Percentiles rank a stretch among this genome's conserved stretches.
phyloP scores from a whole-genome alignment of 371 early-diverging fungal species.

The Blastocladiella emersonii region DNA sequence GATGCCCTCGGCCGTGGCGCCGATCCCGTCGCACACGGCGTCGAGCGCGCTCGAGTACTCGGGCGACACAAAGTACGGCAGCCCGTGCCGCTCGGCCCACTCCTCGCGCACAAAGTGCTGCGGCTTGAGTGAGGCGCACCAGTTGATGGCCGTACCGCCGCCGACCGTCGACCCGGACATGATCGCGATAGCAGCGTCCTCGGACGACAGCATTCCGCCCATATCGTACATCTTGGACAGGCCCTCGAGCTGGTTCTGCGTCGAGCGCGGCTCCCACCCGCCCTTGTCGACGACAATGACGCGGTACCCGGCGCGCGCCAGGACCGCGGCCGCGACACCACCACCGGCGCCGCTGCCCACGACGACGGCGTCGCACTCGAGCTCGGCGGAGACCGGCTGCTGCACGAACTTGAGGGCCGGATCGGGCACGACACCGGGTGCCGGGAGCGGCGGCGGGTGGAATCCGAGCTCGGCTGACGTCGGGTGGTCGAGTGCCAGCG shows the following conservation, averaged over 20 bases:
- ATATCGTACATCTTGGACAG: slow-evolving; percentile 34
- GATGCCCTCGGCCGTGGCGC: slow-evolving; percentile 33
- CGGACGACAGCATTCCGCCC: slow-evolving; percentile 24
- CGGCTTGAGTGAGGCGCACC: slow-evolving; percentile 49
- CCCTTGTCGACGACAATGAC: slow-evolving; percentile 63
- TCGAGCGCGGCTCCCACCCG: slow-evolving; percentile 29
- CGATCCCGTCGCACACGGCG: slow-evolving; percentile 34
- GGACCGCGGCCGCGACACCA: slow-evolving; percentile 51
- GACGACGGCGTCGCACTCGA: slow-evolving; percentile 47
- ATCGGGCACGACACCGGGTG: not conserved
- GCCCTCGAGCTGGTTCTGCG: slow-evolving; percentile 29
- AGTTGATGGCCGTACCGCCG: slow-evolving; percentile 50
- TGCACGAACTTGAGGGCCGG: not conserved
- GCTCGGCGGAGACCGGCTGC: slow-evolving; percentile 7
- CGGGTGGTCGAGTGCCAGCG: slow-evolving; percentile 26
- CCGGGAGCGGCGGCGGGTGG: slow-evolving; percentile 1
- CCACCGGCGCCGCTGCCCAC: slow-evolving; percentile 68
- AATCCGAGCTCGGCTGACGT: slow-evolving; percentile 18
- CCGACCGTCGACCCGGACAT: slow-evolving; percentile 52
- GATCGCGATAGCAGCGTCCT: slow-evolving; percentile 31
- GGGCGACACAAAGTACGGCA: slow-evolving; percentile 36
- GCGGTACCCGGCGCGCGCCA: slow-evolving; percentile 49
- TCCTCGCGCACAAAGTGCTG: slow-evolving; percentile 52
- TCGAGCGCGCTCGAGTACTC: slow-evolving; percentile 37
- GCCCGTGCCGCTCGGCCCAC: slow-evolving; percentile 46